These are phyloP conservation scores for Neocatenulostroma microsporum DNA, from an alignment of 2,329 filamentous ascomycete genomes.

Conservation along the genomic window DNA sequence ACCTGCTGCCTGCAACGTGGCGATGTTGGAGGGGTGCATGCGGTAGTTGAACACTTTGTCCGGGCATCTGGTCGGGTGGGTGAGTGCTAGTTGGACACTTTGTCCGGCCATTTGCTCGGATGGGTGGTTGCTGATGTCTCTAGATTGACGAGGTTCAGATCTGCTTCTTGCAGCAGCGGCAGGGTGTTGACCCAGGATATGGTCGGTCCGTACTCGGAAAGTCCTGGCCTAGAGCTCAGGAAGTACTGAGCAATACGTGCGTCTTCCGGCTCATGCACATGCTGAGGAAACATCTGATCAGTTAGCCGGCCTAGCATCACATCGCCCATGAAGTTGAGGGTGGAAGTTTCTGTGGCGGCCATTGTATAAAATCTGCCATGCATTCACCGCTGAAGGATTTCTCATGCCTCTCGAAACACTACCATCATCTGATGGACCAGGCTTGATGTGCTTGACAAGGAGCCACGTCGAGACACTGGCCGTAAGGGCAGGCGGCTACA, in stretches of 20 bases:
- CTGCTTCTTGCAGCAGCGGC: constrained; percentile 25
- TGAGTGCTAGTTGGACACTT: constrained; percentile 33
- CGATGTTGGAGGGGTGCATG: constrained; percentile 34
- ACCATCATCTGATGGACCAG: no score
- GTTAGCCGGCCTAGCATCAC: constrained; percentile 38
- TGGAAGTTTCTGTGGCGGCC: constrained; percentile 1
- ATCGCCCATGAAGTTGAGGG: constrained; percentile 25
- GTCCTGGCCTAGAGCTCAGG: constrained; percentile 12
- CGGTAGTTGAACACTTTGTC: constrained; percentile 36
- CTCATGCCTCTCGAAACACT: no score
- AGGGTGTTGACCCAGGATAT: constrained; percentile 33
- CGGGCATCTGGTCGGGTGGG: constrained; percentile 28
- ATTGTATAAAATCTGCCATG: no score
- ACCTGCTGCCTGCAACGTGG: constrained; percentile 24
- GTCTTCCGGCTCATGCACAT: constrained; percentile 26
- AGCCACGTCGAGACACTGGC: no score
- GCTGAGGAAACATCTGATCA: constrained; percentile 33
- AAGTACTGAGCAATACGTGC: constrained; percentile 14
- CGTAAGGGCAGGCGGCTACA: no score
- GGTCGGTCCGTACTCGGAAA: constrained; percentile 20
- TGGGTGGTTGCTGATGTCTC: constrained; percentile 33
- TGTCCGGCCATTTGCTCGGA: constrained; percentile 30
- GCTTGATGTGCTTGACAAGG: no score
- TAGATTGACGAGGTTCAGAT: constrained; percentile 35
- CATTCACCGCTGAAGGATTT: no score